Evolutionary conservation across 768 basidiomycete genomes (phyloP).

Genomic region (button mushroom (Agaricus bisporus)): DNA sequence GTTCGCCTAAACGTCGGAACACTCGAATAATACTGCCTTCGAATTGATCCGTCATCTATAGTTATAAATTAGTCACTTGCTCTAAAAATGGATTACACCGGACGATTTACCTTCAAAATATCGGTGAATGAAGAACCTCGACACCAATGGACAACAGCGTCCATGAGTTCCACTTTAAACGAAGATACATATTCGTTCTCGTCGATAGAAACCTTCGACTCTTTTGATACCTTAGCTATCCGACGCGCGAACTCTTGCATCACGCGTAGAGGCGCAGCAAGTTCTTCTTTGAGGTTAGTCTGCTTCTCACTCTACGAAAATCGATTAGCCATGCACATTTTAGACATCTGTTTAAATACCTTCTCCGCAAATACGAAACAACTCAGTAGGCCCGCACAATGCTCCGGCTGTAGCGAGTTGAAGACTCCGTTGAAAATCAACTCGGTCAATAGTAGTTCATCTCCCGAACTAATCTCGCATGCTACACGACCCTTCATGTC

Average conservation of each 20-base stretch:
- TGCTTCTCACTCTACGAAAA: conserved; percentile 71
- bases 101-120: conserved; percentile 76
- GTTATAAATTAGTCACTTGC: not conserved
- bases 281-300: conserved; percentile 86
- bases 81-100: not conserved
- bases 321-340: not conserved
- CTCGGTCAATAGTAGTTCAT: conserved; percentile 93
- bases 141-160: conserved; percentile 96
- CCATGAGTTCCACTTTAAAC: conserved; percentile 99
- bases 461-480: conserved; percentile 96
- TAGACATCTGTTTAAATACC: conserved; percentile 32
- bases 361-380: conserved; percentile 99
- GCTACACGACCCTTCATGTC: conserved; percentile 98
- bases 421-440: conserved; percentile 97
- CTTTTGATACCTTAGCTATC: conserved; percentile 95
- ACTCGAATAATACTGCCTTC: conserved; percentile 96
- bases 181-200: conserved; percentile 95
- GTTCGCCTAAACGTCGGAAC: conserved; percentile 89
- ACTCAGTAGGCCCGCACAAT: conserved; percentile 89
- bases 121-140: conserved; percentile 95
- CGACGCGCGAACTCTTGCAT: conserved; percentile 95
- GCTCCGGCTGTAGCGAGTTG: conserved; percentile 84
- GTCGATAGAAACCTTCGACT: conserved; percentile 82
- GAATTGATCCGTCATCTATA: conserved; percentile 89
- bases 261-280: conserved; percentile 84